These are phyloP conservation scores for Cladosporium sp. DNA, from an alignment of 2,329 filamentous ascomycete genomes.

Conservation along the genomic window DNA sequence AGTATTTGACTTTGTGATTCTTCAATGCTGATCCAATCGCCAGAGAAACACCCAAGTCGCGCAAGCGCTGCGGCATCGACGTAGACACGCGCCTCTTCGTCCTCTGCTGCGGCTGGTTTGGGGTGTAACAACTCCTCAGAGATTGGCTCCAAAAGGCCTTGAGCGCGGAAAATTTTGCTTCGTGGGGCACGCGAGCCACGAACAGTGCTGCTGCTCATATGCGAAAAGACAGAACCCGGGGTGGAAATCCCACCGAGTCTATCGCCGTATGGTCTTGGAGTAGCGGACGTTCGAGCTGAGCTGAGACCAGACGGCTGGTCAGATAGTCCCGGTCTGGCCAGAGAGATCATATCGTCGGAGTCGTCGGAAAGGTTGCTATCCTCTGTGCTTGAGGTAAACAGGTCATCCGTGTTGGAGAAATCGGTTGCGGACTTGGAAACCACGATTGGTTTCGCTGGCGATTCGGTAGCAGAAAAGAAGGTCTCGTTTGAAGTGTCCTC, in stretches of 20 bases:
- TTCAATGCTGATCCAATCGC: slow-evolving; percentile 91
- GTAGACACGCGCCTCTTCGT: slow-evolving; percentile 79
- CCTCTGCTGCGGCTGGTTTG: slow-evolving; percentile 76
- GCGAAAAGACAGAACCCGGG: slow-evolving; percentile 84
- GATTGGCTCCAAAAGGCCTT: slow-evolving; percentile 68
- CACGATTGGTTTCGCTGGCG: slow-evolving; percentile 34
- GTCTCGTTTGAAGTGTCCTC: slow-evolving; percentile 85
- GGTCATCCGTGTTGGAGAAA: slow-evolving; percentile 42
- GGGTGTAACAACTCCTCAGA: slow-evolving; percentile 78
- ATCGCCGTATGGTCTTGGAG: slow-evolving; percentile 68
- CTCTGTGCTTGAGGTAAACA: slow-evolving; percentile 59
- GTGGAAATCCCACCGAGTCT: slow-evolving; percentile 71
- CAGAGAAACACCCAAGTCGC: slow-evolving; percentile 92
- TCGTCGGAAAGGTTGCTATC: slow-evolving; percentile 84
- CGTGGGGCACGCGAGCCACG: slow-evolving; percentile 59
- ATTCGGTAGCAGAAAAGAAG: slow-evolving; percentile 85
- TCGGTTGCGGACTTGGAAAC: slow-evolving; percentile 33
- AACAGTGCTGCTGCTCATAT: slow-evolving; percentile 77
- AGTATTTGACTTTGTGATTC: slow-evolving; percentile 66
- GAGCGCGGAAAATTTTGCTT: slow-evolving; percentile 78
- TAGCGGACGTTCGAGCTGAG: slow-evolving; percentile 74
- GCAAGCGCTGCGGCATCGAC: slow-evolving; percentile 82
- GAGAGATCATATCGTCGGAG: slow-evolving; percentile 88
- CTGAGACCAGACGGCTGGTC: slow-evolving; percentile 73
- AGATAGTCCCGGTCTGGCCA: slow-evolving; percentile 72